phyloP scores from a whole-genome alignment of 1,284 basidiomycete genomes.

The Rhodofomes roseus region DNA sequence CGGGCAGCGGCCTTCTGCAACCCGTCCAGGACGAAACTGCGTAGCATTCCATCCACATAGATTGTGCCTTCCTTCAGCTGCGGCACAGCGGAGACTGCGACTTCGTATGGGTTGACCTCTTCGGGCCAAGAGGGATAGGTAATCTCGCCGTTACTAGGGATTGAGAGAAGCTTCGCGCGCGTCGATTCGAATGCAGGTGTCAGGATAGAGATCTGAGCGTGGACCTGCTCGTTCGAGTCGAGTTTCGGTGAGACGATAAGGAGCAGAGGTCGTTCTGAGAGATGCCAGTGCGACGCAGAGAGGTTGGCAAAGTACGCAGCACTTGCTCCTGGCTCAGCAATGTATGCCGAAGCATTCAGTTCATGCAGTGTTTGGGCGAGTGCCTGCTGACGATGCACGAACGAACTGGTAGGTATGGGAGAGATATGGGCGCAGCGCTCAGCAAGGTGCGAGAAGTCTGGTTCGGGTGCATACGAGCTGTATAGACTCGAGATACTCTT shows the following conservation, averaged over 20 bases:
- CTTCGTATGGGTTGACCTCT: conserved; percentile 62
- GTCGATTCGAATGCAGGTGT: conserved; percentile 77
- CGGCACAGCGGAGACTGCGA: conserved; percentile 45
- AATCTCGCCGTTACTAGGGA: conserved; percentile 44
- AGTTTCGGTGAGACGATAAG: conserved; percentile 54
- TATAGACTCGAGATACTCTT: background rate
- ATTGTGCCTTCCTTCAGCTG: conserved; percentile 35
- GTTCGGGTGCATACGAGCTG: background rate
- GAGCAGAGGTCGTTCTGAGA: conserved; percentile 78
- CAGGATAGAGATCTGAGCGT: conserved; percentile 53
- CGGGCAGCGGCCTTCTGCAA: conserved; percentile 43
- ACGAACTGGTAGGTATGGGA: conserved; percentile 48
- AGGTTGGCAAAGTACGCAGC: conserved; percentile 72
- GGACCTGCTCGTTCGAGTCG: conserved; percentile 26
- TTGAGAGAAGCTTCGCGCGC: conserved; percentile 56
- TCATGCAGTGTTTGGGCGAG: conserved; percentile 48
- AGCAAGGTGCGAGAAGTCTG: conserved; percentile 37
- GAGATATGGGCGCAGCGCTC: conserved; percentile 47
- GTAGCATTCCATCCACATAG: conserved; percentile 58
- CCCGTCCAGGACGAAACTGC: conserved; percentile 62
- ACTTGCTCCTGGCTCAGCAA: conserved; percentile 74
- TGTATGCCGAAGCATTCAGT: conserved; percentile 57
- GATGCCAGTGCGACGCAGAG: conserved; percentile 57
- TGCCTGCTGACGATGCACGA: conserved; percentile 45
- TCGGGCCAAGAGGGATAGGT: conserved; percentile 73